Conservation (phyloP, 2,329 filamentous ascomycete genomes). For the Penicillium griseofulvum region DNA sequence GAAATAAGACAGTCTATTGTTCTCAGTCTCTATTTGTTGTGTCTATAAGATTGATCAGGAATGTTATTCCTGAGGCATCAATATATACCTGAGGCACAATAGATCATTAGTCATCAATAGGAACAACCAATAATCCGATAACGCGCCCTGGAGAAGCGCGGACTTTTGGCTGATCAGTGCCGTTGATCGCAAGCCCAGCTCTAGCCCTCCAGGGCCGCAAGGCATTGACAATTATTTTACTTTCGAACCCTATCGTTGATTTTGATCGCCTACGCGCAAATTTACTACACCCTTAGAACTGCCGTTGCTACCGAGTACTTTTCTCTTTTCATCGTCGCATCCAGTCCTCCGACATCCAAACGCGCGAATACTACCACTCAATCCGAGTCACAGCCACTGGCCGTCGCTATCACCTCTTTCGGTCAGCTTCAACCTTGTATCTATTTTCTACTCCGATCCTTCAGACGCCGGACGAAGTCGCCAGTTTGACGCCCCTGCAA, state of each 20-base stretch:
- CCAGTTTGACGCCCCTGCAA: background rate
- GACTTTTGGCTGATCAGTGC: conserved; percentile 28
- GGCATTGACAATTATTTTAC: conserved; percentile 18
- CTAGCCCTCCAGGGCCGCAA: conserved; percentile 20
- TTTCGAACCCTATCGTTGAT: conserved; percentile 8
- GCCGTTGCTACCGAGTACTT: background rate
- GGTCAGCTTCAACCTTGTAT: background rate
- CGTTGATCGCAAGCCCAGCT: conserved; percentile 24
- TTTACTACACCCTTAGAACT: background rate
- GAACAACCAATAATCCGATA: conserved; percentile 15
- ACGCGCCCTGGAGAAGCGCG: conserved; percentile 32
- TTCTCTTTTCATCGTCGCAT: conserved; percentile 6
- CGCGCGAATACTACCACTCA: conserved; percentile 13
- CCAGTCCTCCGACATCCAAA: conserved; percentile 13
- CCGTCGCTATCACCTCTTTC: background rate
- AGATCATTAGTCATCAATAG: background rate
- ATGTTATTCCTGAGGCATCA: conserved; percentile 4
- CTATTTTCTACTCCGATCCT: background rate
- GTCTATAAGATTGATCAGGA: background rate
- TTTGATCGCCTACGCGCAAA: background rate
- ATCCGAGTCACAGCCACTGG: background rate
- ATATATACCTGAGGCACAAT: background rate
- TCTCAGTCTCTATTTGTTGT: background rate
- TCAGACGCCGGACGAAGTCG: background rate
- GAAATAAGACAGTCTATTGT: background rate